Base-by-base conservation (phyloP, 306 rosid genomes). In the Neltuma alba region DNA sequence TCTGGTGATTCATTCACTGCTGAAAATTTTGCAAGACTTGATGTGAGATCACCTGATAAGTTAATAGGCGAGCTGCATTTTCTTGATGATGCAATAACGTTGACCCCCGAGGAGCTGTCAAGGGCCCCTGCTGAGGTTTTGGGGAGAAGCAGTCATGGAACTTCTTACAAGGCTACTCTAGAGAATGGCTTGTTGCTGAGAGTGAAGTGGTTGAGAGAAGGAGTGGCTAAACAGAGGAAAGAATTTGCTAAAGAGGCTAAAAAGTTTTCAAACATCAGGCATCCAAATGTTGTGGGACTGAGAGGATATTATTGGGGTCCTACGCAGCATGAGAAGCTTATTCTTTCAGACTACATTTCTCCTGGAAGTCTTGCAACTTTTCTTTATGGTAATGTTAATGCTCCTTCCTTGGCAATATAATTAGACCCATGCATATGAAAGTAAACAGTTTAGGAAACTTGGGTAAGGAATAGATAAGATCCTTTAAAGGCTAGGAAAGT, bases 251-350 rank as follows among this genome's bases (percentile, higher is more conserved):
- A 92, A 89, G 99, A 96, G 90, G 97, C 93, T 20, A 91, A 93
- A 44, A 96, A 96, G 65, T 93, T 96, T 83, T 85, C 97, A n/a
- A 96, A 93, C 85, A 93, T 93, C 66, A 86, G 99, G 80, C 99
- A 96, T 82, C 99, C 99, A 16, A 96, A 96, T 70, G 96, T 96
- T 45, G 99, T 91, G 25, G 97, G 98, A 69, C 82, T 96, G 84
- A 90, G 89, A 88, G 99, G 99, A 14, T 96, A 96, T 74, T 96
- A 96, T 68, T 96, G 99, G 99, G 99, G 99, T 37, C 99, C 99
- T 45, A 91, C 99, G 1, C 99, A 96, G 86, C 99, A 93, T 30
- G 99, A 96, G 89, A 93, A 96, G 86, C 99, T 96, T 72, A 96
- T 96, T 85, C 98, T 96, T 79, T 91, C 98, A 1, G 99, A 96